phyloP scores from a whole-genome alignment of 805 yeast species.

The Hanseniaspora vineae region DNA sequence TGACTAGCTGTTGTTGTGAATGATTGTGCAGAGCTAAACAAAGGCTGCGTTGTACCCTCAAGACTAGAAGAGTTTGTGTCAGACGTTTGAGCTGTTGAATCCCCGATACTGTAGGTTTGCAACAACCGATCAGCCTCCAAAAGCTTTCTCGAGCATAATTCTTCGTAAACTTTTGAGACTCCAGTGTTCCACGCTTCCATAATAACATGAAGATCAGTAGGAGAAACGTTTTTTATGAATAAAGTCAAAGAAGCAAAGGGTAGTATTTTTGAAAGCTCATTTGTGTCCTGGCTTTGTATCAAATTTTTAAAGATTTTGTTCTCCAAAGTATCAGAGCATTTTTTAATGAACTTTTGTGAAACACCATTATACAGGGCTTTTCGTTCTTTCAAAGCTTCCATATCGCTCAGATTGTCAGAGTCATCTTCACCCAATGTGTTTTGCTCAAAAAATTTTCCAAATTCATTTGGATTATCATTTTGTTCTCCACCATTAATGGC shows the following conservation, averaged over 20 bases:
- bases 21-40: no score
- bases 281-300: constrained; percentile 16
- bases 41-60: no score
- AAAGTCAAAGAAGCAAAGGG: constrained; percentile 37
- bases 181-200: constrained; percentile 28
- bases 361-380: constrained; percentile 46
- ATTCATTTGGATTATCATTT: constrained; percentile 7
- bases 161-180: constrained; percentile 24
- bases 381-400: constrained; percentile 63
- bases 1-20: no score
- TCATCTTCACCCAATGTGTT: constrained; percentile 17
- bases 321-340: constrained; percentile 31
- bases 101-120: not conserved
- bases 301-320: constrained; percentile 29
- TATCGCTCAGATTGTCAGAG: constrained; percentile 38
- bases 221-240: constrained; percentile 47
- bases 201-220: constrained; percentile 31
- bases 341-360: constrained; percentile 35
- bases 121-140: not conserved
- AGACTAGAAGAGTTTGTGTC: not conserved
- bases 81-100: not conserved
- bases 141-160: not conserved
- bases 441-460: not conserved
- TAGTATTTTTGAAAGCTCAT: constrained; percentile 28
- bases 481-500: constrained; percentile 42